Evolutionary conservation across 208 protist species (phyloP).

Genomic region (Tetramitus jugosus): DNA sequence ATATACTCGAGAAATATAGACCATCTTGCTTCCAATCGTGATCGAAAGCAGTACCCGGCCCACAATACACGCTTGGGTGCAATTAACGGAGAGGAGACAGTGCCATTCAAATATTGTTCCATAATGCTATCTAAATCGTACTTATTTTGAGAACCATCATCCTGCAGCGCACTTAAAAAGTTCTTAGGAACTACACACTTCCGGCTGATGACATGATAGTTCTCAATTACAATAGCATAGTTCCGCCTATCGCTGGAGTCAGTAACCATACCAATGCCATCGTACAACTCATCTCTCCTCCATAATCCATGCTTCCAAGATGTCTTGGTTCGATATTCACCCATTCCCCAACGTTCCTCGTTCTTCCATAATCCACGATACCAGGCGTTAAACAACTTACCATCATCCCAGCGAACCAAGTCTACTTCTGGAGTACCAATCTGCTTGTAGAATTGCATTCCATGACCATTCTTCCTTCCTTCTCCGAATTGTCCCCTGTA

Average conservation of each 20-base stretch:
- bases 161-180: not conserved
- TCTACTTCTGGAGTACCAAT: not conserved
- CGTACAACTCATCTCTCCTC: not conserved
- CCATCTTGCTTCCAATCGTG: conserved; percentile 7
- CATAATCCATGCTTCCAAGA: not conserved
- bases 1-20: conserved; percentile 1
- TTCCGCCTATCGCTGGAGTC: not conserved
- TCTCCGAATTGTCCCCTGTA: not conserved
- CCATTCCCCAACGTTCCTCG: not conserved
- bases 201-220: not conserved
- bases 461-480: not conserved
- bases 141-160: not conserved
- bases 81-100: not conserved
- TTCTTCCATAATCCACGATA: not conserved
- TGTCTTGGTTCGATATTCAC: not conserved
- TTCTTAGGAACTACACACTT: not conserved
- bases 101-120: not conserved
- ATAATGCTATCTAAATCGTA: not conserved
- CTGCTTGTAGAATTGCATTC: not conserved
- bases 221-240: not conserved
- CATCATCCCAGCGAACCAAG: not conserved
- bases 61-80: not conserved
- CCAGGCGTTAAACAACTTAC: not conserved
- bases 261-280: not conserved
- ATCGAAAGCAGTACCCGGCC: conserved; percentile 8